Base-by-base conservation (phyloP, 2,329 filamentous ascomycete genomes). In the Chaetomium globosum region DNA sequence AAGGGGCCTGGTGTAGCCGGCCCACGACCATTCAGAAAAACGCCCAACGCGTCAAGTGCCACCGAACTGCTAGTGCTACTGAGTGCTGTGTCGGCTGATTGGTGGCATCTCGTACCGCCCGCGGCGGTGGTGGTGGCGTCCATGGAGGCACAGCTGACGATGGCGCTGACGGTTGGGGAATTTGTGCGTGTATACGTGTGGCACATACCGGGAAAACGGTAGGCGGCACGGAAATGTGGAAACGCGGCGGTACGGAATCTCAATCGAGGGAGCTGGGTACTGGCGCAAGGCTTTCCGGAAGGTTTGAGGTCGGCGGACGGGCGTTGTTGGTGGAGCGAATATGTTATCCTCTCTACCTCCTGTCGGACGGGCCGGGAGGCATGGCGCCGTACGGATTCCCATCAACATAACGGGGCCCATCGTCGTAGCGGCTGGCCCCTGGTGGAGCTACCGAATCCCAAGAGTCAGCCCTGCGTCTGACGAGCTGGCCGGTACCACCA, bases 371-470 rank as follows among this genome's bases (percentile, higher is more conserved):
- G 10, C 74, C 77, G 60, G 76, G 77, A 49, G 81, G 79, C 59
- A 84, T 72, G 52, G 77, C 74, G 52, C 77, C 73, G 70, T 83
- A 83, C 3, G 82, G 78, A 66, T 81, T 81, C 61, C 78, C 81
- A 67, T 83, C 80, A 54, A 76, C 73, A 71, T 82, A 83, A 66
- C 74, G 80, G 63, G 81, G 80, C 60, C 77, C 79, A 49, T 82
- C 80, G 64, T 79, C 74, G 67, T 78, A 77, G 67, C 77, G 77
- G 69, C 75, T 75, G 67, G 73, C 70, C 66, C 75, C 76, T 49
- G 76, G 73, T 69, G 79, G 76, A 73, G 77, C 76, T 68, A 79
- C 74, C 61, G 80, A 75, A 64, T 75, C 75, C 78, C 80, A 80
- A 72, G 78, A 80, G 71, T 81, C 79, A 69, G 79, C 75, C 70